Conservation (phyloP, 2,329 filamentous ascomycete species). For the Fusarium torulosum region DNA sequence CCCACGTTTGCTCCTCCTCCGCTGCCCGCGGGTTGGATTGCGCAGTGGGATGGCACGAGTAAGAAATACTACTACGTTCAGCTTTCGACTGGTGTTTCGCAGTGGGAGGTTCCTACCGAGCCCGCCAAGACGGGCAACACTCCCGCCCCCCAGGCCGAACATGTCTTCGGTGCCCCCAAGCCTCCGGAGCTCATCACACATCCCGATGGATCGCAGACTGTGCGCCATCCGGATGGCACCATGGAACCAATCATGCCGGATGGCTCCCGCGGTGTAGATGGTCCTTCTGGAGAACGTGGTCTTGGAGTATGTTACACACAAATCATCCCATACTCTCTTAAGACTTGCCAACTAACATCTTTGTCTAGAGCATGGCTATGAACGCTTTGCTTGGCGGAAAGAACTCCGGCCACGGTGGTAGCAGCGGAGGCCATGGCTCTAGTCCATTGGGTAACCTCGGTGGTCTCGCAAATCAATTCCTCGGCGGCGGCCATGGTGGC, state of each 20-base stretch:
- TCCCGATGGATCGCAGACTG: constrained; percentile 71
- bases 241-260: constrained; percentile 70
- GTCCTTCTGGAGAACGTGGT: constrained; percentile 69
- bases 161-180: constrained; percentile 72
- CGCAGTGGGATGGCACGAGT: constrained; percentile 74
- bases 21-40: constrained; percentile 75
- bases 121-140: constrained; percentile 72
- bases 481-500: constrained; percentile 53
- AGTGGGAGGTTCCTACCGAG: constrained; percentile 79
- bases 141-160: constrained; percentile 66
- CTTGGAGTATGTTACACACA: constrained; percentile 69
- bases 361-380: constrained; percentile 66
- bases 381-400: constrained; percentile 69
- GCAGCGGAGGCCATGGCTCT: constrained; percentile 52
- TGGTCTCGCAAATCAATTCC: constrained; percentile 62
- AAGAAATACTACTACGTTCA: constrained; percentile 80
- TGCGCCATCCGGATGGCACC: constrained; percentile 70
- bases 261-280: constrained; percentile 63
- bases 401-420: constrained; percentile 48
- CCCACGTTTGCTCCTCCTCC: constrained; percentile 71
- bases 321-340: constrained; percentile 3
- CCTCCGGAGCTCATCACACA: constrained; percentile 70
- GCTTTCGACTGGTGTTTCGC: constrained; percentile 76
- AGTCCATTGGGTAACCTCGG: constrained; percentile 56
- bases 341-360: constrained; percentile 34